A percentile compares a stretch with the other conserved stretches of the same genome.
phyloP scores from a whole-genome alignment of 495 filamentous ascomycete species.

The Aspergillus egyptiacus region DNA sequence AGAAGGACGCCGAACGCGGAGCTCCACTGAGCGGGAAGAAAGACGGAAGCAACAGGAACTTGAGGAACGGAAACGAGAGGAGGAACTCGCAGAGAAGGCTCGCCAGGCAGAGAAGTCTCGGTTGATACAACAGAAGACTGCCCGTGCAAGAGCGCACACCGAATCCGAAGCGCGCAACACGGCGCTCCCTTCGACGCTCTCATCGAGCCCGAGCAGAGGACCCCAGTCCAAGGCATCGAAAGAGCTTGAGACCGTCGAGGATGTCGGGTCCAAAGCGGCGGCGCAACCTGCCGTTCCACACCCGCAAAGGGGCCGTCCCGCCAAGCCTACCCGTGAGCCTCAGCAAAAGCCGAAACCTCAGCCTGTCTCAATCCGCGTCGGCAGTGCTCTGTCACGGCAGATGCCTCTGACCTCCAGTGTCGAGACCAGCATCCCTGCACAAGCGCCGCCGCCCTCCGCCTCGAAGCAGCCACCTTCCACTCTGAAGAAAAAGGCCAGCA shows the following conservation, averaged over 20 bases:
- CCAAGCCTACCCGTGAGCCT: conserved; percentile 65
- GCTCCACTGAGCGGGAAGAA: conserved; percentile 66
- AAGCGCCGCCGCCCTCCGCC: conserved; percentile 35
- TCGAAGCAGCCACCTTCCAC: conserved; percentile 43
- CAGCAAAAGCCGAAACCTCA: conserved; percentile 62
- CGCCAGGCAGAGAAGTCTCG: conserved; percentile 59
- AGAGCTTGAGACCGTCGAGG: conserved; percentile 29
- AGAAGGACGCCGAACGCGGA: conserved; percentile 59
- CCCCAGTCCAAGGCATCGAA: conserved; percentile 48
- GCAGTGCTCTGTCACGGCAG: conserved; percentile 60
- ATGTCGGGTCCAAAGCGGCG: conserved; percentile 32
- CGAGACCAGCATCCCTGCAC: conserved; percentile 49
- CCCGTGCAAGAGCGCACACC: conserved; percentile 29
- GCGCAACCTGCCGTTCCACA: conserved; percentile 50
- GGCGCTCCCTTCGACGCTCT: background rate
- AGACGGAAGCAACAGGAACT: conserved; percentile 59
- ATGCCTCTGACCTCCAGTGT: conserved; percentile 54
- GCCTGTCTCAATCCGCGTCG: conserved; percentile 73
- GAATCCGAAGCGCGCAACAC: conserved; percentile 37
- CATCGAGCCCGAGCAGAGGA: conserved; percentile 29
- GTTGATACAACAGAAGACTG: conserved; percentile 34
- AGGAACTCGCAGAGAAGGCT: conserved; percentile 58
- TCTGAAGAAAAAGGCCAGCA: conserved; percentile 60
- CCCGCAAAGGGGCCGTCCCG: conserved; percentile 50
- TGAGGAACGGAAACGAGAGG: conserved; percentile 47